Evolutionary conservation across 1,139 yeast species (phyloP), one percentile per base, ranked within the genome.

Genomic region (Blastobotrys elegans): DNA sequence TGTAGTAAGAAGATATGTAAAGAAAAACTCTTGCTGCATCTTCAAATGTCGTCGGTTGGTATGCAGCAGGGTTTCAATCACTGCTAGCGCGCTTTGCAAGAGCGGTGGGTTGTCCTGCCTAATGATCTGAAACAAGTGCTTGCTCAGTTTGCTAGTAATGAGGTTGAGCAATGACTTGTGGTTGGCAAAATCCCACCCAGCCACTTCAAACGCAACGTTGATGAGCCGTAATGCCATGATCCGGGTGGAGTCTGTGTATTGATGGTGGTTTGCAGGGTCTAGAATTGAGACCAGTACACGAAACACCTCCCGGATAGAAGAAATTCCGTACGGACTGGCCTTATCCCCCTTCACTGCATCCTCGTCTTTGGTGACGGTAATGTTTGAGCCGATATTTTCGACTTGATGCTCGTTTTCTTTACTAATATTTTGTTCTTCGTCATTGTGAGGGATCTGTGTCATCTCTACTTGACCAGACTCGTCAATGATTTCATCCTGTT

Each of bases 171-270:
- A 69, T 1, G 84, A 74, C 1, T 84, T 80, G 59, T 86, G 92
- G 11, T 71, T 65, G 0, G 84, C 78, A 46, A 92, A 74, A 35
- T 76, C 77, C 39, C 70, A 66, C 2, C 97, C 97, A 5, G 92
- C 74, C 8, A 88, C 83, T 63, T 92, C 97, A 48, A 92, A 75
- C 1, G 95, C 87, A 0, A 84, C 82, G 46, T 81, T 82, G 35
- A 94, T 73, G 40, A 92, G 74, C 40, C 82, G 76, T 31, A 94
- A 69, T 0, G 96, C 94, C 69, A 92, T 81, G 13, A 86, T 83
- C 48, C 96, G 76, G 0, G 97, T 84, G 31, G 88, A 76, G 62
- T 90, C 96, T 57, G 94, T 86, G 59, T 88, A 94, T 60, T 85
- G 92, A 57, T 79, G 79, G 60, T 84, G 87, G 56, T 87, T 85